Evolutionary conservation across 129 eudicot genomes (phyloP), one percentile per base, ranked within the genome.

Genomic region (Helichrysum umbraculigerum): DNA sequence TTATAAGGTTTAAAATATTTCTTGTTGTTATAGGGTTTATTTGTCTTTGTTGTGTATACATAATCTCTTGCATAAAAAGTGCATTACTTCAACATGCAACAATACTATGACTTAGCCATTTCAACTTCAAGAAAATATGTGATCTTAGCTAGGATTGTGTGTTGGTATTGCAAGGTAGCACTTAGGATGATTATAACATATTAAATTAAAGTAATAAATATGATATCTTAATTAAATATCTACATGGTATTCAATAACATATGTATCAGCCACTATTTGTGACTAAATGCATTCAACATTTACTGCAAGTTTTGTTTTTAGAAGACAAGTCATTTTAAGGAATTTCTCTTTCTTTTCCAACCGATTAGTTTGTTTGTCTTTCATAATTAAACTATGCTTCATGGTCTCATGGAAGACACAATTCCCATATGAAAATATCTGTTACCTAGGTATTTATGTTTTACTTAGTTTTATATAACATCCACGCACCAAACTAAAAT

Each of bases 401-500:
- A 15, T 15, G 28, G 28, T 25, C 19, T 73, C 41, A 15, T 15
- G 28, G 28, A 0, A 25, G 28, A 25, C 0, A 25, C 28, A 25
- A 25, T 25, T 25, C 1, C 28, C 28, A 25, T 25, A 25, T n/a
- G 28, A 25, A 25, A 25, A 25, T 25, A 25, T 25, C 28, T 25
- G 1, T 25, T 1, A 25, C 28, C 28, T 25, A 25, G 28, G 28
- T 25, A 25, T 0, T 25, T 25, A 25, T 25, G 28, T 25, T 52
- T 73, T 61, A 41, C 57, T 39, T 44, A 28, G 71, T 61, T 71
- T 71, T 78, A 52, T 10, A 34, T 60, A 50, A 9, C 63, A 60
- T 62, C 67, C 32, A n/a, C n/a, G n/a, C n/a, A 63, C 71, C 72
- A 64, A 63, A n/a, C 61, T 65, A 29, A 19, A 72, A 30, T 51